These are phyloP conservation scores for Pythium chondricola DNA, from an alignment of 352 stramenopile species.

Conservation along the genomic window DNA sequence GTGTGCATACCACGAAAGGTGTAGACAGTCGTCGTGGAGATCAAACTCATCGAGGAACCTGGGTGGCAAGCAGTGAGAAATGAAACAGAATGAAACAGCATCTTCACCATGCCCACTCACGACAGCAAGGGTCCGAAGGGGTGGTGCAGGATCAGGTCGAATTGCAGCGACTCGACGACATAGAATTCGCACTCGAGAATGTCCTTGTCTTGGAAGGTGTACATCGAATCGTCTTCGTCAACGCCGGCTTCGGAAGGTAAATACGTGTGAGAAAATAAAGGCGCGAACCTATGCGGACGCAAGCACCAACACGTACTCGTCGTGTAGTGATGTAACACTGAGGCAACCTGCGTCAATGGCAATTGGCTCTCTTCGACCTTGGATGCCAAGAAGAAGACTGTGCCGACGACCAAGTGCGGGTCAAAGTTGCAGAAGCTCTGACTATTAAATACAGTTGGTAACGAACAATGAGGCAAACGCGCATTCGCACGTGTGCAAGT, in stretches of 20 bases:
- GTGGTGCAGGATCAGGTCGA: slow-evolving; percentile 85
- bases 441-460: slow-evolving; percentile 21
- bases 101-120: slow-evolving; percentile 40
- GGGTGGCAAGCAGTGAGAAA: background rate
- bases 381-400: slow-evolving; percentile 81
- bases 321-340: slow-evolving; percentile 81
- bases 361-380: slow-evolving; percentile 87
- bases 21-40: slow-evolving; percentile 80
- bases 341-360: slow-evolving; percentile 71
- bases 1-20: slow-evolving; percentile 59
- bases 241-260: slow-evolving; percentile 39
- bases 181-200: slow-evolving; percentile 90
- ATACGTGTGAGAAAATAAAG: background rate
- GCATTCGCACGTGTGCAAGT: too few relatives aligned
- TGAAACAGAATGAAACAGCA: background rate
- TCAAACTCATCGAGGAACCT: slow-evolving; percentile 84
- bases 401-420: slow-evolving; percentile 77
- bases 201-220: slow-evolving; percentile 86
- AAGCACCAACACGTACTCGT: slow-evolving; percentile 43
- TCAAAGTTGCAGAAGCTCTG: slow-evolving; percentile 89
- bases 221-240: slow-evolving; percentile 84
- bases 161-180: slow-evolving; percentile 82
- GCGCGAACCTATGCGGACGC: too few relatives aligned
- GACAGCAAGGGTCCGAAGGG: slow-evolving; percentile 78
- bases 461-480: background rate